Evolutionary conservation across 2,329 filamentous ascomycete species (phyloP).

Genomic region (Diplodia scrobiculata): DNA sequence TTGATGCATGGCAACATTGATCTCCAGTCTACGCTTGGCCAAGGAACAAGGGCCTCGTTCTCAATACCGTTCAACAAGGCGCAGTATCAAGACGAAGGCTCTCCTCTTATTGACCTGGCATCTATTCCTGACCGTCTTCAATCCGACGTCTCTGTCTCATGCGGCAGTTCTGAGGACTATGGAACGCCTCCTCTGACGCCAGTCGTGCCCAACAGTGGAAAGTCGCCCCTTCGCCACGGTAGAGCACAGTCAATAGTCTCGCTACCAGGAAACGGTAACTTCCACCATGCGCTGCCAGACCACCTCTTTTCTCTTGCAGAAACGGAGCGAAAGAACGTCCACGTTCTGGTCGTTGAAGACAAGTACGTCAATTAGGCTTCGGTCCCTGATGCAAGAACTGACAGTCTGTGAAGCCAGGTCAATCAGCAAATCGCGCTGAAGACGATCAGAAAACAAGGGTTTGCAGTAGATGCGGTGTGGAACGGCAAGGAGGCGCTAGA

Average conservation of each 20-base stretch:
- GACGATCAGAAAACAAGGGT: constrained; percentile 72
- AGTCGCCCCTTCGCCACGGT: constrained; percentile 10
- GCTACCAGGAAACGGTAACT: constrained; percentile 3
- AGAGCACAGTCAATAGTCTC: constrained; percentile 19
- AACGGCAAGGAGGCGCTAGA: constrained; percentile 78
- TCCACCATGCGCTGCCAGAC: constrained; percentile 37
- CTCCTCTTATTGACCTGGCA: constrained; percentile 62
- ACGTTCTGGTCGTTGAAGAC: constrained; percentile 79
- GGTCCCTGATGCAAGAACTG: background rate
- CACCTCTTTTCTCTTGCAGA: constrained; percentile 53
- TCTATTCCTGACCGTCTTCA: constrained; percentile 68
- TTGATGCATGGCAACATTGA: constrained; percentile 77
- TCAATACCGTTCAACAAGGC: constrained; percentile 76
- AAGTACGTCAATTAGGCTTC: constrained; percentile 58
- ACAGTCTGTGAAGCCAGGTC: constrained; percentile 48
- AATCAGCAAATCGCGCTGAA: constrained; percentile 77
- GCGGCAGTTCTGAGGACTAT: constrained; percentile 65
- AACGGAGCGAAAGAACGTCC: constrained; percentile 63
- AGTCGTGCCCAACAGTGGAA: constrained; percentile 33
- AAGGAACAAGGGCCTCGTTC: constrained; percentile 73
- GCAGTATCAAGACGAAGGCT: constrained; percentile 54
- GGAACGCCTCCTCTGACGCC: constrained; percentile 49
- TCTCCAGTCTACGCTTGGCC: constrained; percentile 66
- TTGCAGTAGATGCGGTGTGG: constrained; percentile 70
- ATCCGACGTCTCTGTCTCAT: constrained; percentile 60